Percentiles rank a stretch among this genome's conserved stretches.
phyloP scores from a whole-genome alignment of 192 early-diverging fungal genomes.

The Pilaira anomala region DNA sequence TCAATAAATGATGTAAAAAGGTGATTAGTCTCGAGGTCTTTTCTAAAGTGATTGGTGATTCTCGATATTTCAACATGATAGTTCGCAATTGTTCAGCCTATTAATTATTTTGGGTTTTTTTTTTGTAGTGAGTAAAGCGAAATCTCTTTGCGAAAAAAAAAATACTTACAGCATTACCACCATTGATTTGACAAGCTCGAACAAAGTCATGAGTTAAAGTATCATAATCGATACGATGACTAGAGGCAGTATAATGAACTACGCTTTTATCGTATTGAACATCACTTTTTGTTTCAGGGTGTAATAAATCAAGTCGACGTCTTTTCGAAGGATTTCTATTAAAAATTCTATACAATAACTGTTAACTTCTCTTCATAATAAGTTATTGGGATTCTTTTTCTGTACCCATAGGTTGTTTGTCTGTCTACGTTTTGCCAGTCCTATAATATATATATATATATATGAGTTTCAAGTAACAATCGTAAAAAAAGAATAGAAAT shows the following conservation, averaged over 20 bases:
- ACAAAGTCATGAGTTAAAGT: conserved; percentile 28
- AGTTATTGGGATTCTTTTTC: not conserved
- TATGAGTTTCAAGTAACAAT: not conserved
- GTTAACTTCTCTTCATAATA: conserved; percentile 16
- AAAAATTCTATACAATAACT: conserved; percentile 21
- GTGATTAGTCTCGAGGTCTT: conserved; percentile 29
- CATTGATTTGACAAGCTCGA: conserved; percentile 22
- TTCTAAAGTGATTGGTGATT: conserved; percentile 26
- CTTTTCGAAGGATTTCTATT: conserved; percentile 24
- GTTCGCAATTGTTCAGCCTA: conserved; percentile 33
- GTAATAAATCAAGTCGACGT: conserved; percentile 31
- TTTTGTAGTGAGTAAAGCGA: no score
- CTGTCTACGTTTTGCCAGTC: not conserved
- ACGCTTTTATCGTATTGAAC: conserved; percentile 18
- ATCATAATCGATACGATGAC: conserved; percentile 24
- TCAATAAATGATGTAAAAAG: conserved; percentile 32
- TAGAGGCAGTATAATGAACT: conserved; percentile 10
- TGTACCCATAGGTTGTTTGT: conserved; percentile 4
- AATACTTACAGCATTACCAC: conserved; percentile 20
- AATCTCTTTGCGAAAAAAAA: no score
- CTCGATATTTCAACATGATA: conserved; percentile 31
- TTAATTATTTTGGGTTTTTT: not conserved
- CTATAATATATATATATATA: not conserved
- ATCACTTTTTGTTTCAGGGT: conserved; percentile 18
- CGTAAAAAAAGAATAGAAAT: not conserved